Conservation (phyloP, 2,329 filamentous ascomycete species). For the Alternaria conjuncta region DNA sequence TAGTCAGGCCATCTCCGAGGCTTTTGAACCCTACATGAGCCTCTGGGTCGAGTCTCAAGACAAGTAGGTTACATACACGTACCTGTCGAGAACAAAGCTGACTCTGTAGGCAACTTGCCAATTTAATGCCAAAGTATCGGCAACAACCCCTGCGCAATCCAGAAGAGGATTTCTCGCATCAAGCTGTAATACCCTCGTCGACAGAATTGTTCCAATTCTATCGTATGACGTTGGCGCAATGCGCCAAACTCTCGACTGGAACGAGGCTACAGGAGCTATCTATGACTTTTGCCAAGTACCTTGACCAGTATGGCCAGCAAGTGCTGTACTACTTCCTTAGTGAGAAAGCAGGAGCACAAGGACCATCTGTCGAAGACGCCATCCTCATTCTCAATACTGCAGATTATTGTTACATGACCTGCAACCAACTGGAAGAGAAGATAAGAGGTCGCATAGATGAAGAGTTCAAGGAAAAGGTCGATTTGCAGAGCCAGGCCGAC, state of each 20-base stretch:
- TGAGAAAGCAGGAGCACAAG: slow-evolving; percentile 62
- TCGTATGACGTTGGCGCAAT: slow-evolving; percentile 89
- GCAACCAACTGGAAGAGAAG: slow-evolving; percentile 90
- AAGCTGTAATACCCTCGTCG: slow-evolving; percentile 89
- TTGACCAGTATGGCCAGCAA: slow-evolving; percentile 94
- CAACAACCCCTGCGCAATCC: slow-evolving; percentile 77
- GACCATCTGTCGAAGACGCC: slow-evolving; percentile 73
- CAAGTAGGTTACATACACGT: slow-evolving; percentile 54
- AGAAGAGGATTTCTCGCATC: slow-evolving; percentile 91
- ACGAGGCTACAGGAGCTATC: slow-evolving; percentile 83
- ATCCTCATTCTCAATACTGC: slow-evolving; percentile 93
- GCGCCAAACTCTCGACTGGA: slow-evolving; percentile 94
- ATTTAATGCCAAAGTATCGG: slow-evolving; percentile 86
- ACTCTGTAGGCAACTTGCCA: slow-evolving; percentile 68
- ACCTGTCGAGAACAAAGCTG: slow-evolving; percentile 5
- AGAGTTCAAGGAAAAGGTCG: slow-evolving; percentile 74
- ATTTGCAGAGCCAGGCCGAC: slow-evolving; percentile 91
- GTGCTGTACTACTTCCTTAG: slow-evolving; percentile 78
- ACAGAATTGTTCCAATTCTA: slow-evolving; percentile 99
- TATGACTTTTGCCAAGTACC: slow-evolving; percentile 85
- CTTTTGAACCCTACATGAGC: slow-evolving; percentile 96
- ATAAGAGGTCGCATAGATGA: slow-evolving; percentile 89
- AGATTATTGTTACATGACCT: slow-evolving; percentile 95
- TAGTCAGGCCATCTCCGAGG: slow-evolving; percentile 89
- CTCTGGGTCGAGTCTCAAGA: slow-evolving; percentile 98